phyloP scores from a whole-genome alignment of 352 stramenopile genomes.

The Phytophthora aleatoria region DNA sequence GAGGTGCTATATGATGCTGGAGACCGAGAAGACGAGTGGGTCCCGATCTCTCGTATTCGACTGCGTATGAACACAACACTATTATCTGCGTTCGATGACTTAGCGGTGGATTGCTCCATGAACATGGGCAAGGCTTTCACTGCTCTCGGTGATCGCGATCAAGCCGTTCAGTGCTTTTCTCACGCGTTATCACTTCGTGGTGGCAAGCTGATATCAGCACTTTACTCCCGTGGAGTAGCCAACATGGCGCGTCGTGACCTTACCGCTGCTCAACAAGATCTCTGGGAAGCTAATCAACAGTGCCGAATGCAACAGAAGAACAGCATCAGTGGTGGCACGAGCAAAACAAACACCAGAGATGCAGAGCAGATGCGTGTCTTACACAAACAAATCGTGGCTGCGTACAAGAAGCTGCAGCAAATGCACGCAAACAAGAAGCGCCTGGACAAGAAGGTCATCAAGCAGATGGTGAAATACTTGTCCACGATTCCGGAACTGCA shows the following conservation, averaged over 20 bases:
- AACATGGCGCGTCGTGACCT: slow-evolving; percentile 70
- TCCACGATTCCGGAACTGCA: slow-evolving; percentile 69
- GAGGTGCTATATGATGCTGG: slow-evolving; percentile 72
- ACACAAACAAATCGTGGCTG: slow-evolving; percentile 52
- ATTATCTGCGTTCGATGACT: slow-evolving; percentile 51
- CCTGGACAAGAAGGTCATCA: slow-evolving; percentile 81
- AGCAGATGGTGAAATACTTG: slow-evolving; percentile 84
- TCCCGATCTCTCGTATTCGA: slow-evolving; percentile 49
- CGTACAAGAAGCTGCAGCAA: slow-evolving; percentile 77
- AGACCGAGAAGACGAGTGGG: slow-evolving; percentile 55
- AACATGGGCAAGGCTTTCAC: slow-evolving; percentile 81
- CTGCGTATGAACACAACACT: slow-evolving; percentile 61
- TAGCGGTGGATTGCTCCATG: slow-evolving; percentile 76
- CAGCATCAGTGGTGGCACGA: slow-evolving; percentile 32
- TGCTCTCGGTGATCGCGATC: slow-evolving; percentile 58
- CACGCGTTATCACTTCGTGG: slow-evolving; percentile 49
- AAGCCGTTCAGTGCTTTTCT: slow-evolving; percentile 64
- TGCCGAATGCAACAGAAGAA: slow-evolving; percentile 54
- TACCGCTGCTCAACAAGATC: slow-evolving; percentile 62
- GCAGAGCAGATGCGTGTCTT: slow-evolving; percentile 43
- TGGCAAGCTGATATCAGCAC: slow-evolving; percentile 52
- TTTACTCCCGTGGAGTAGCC: slow-evolving; percentile 76
- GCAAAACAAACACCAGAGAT: slow-evolving; percentile 41
- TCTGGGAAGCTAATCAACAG: slow-evolving; percentile 68
- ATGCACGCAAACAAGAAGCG: slow-evolving; percentile 81